Evolutionary conservation across 345 rosid genomes (phyloP).

Genomic region (Jatropha curcas): DNA sequence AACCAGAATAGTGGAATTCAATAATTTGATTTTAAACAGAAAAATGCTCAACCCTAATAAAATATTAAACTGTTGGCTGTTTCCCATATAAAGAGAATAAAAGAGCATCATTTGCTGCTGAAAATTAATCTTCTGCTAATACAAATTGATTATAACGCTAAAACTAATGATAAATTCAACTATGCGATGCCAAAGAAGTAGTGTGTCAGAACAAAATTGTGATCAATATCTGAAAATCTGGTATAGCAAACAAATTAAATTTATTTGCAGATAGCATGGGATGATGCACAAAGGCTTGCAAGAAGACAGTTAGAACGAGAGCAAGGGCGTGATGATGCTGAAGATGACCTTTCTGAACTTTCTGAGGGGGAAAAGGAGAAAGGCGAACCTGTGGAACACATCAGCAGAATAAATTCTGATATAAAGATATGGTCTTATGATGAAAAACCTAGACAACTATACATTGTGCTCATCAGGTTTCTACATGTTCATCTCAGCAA

Average conservation of each 20-base stretch:
- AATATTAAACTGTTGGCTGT: no score
- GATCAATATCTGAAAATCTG: background rate
- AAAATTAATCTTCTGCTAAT: no score
- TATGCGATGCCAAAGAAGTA: no score
- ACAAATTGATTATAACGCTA: no score
- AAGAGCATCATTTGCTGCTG: no score
- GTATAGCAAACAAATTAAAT: background rate
- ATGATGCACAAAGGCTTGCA: slow-evolving; percentile 62
- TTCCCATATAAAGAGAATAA: no score
- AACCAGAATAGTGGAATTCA: no score
- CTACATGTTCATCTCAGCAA: background rate
- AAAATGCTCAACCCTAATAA: no score
- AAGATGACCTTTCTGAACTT: slow-evolving; percentile 76
- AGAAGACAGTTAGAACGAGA: slow-evolving; percentile 63
- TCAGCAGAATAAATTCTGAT: slow-evolving; percentile 62
- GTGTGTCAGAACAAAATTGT: no score
- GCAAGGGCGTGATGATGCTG: slow-evolving; percentile 76
- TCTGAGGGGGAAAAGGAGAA: slow-evolving; percentile 86
- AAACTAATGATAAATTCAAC: no score
- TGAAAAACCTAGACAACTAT: slow-evolving; percentile 57
- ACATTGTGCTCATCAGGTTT: slow-evolving; percentile 78
- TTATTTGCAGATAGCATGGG: slow-evolving; percentile 57
- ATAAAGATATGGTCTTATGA: slow-evolving; percentile 69
- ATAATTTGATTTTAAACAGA: no score
- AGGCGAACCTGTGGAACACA: slow-evolving; percentile 39